Evolutionary conservation across 148 eudicot species (phyloP).

Genomic region (Simmondsia chinensis): DNA sequence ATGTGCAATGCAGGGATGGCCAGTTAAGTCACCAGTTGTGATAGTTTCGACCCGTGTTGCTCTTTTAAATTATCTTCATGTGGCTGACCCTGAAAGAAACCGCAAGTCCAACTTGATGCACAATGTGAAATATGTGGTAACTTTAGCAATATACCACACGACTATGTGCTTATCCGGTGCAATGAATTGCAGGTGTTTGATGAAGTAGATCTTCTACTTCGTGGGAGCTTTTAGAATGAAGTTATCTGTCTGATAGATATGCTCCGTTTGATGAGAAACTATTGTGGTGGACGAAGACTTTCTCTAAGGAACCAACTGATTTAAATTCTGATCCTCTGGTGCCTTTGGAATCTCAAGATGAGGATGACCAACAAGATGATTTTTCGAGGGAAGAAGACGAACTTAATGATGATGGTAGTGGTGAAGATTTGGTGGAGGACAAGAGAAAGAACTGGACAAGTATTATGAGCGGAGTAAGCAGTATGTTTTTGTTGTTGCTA

Average conservation of each 20-base stretch:
- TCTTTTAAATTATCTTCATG: too few relatives aligned
- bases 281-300: slow-evolving; percentile 34
- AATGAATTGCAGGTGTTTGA: slow-evolving; percentile 67
- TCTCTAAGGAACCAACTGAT: slow-evolving; percentile 17
- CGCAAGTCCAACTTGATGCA: too few relatives aligned
- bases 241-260: slow-evolving; percentile 77
- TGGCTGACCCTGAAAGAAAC: too few relatives aligned
- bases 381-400: slow-evolving; percentile 22
- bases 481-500: slow-evolving; percentile 90
- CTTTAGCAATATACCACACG: too few relatives aligned
- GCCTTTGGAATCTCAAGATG: slow-evolving; percentile 25
- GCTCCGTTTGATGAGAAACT: slow-evolving; percentile 92
- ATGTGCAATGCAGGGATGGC: too few relatives aligned
- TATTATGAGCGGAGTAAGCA: slow-evolving; percentile 78
- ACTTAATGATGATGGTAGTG: slow-evolving; percentile 11
- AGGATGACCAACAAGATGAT: slow-evolving; percentile 19
- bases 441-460: slow-evolving; percentile 66
- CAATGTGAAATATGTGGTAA: too few relatives aligned
- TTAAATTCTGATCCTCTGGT: slow-evolving; percentile 15
- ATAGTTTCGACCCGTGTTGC: too few relatives aligned
- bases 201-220: slow-evolving; percentile 90
- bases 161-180: neutral
- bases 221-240: slow-evolving; percentile 94
- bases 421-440: slow-evolving; percentile 16
- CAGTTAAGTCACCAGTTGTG: too few relatives aligned